A percentile compares a stretch with the other conserved stretches of the same genome.
phyloP scores from a whole-genome alignment of 352 stramenopile species.

The Thalassiosira exigua region DNA sequence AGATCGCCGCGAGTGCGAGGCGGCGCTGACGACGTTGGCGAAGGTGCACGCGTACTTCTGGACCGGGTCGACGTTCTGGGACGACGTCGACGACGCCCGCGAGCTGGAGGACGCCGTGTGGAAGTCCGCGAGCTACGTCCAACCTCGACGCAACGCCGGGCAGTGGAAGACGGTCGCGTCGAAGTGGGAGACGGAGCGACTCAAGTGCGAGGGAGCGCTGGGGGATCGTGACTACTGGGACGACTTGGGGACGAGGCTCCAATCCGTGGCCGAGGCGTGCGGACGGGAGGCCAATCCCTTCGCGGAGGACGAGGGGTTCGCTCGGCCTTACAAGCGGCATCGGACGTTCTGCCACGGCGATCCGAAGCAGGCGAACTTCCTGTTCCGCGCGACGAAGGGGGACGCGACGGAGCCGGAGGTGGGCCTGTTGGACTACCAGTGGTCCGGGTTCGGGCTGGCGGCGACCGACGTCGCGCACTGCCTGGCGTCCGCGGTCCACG shows the following conservation, averaged over 20 bases:
- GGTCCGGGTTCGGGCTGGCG: slow-evolving; percentile 71
- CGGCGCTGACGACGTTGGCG: slow-evolving; percentile 59
- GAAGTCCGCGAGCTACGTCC: slow-evolving; percentile 69
- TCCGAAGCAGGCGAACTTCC: slow-evolving; percentile 79
- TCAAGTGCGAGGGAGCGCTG: slow-evolving; percentile 46
- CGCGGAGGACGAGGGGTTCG: slow-evolving; percentile 23
- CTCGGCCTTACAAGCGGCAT: slow-evolving; percentile 31
- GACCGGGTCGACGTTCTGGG: slow-evolving; percentile 68
- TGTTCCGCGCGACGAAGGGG: slow-evolving; percentile 55
- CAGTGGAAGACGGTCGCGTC: slow-evolving; percentile 67
- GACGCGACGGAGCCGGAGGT: slow-evolving; percentile 54
- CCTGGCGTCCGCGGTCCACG: slow-evolving; percentile 56
- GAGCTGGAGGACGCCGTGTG: slow-evolving; percentile 69
- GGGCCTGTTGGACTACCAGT: slow-evolving; percentile 83
- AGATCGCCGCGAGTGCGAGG: slow-evolving; percentile 44
- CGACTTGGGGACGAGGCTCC: slow-evolving; percentile 55
- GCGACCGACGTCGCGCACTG: slow-evolving; percentile 78
- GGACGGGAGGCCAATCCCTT: slow-evolving; percentile 64
- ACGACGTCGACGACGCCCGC: slow-evolving; percentile 46
- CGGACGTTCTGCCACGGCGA: slow-evolving; percentile 78
- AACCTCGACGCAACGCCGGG: slow-evolving; percentile 64
- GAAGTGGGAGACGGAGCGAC: slow-evolving; percentile 52
- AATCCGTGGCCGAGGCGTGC: slow-evolving; percentile 52
- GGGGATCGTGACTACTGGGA: slow-evolving; percentile 44
- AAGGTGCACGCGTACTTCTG: slow-evolving; percentile 81